Base-by-base conservation (phyloP, 2,329 filamentous ascomycete genomes). In the Aspergillus versicolor region DNA sequence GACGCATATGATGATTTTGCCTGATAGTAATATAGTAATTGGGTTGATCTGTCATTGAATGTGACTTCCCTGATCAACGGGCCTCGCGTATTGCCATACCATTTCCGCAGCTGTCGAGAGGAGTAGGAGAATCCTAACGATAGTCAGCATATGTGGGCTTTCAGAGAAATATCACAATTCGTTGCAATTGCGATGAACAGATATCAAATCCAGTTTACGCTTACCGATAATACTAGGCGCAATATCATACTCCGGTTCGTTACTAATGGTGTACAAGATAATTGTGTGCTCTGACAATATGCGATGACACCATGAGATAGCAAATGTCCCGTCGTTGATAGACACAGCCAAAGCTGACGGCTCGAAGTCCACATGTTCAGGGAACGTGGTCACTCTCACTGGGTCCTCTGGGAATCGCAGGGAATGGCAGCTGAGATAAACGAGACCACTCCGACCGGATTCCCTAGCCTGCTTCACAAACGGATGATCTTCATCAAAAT, bases 231-330 rank as follows among this genome's bases (percentile, higher is more conserved):
- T 44, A 19, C 52, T 55, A 44, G 56, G 38, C 24, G 22, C 38
- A 24, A 32, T 22, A 11, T 61, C 52, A 34, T 52, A 46, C 5
- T 37, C 50, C 24, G 54, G 52, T 40, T 63, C 57, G n/a, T 44
- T 19, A 2, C 46, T 50, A 37, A 53, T 21, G 15, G 48, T 63
- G 52, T 75, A 75, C n/a, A 72, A 57, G 11, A 69, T 47, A 11
- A 75, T 72, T 19, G 68, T 63, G 54, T 69, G 55, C 11, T 66
- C 59, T 30, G 57, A 21, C 8, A 43, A 37, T 13, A 67, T 62
- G 6, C 61, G 48, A 30, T 73, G 65, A 47, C 69, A 68, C 73
- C 73, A 75, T n/a, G 70, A 74, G 38, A 75, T 73, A 2, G 68
- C 73, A 66, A 75, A 74, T 5, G 54, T 61, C n/a, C 61, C 52